Base-by-base conservation (phyloP, 2,329 filamentous ascomycete genomes). In the Phaeosphaeriaceae sp. region DNA sequence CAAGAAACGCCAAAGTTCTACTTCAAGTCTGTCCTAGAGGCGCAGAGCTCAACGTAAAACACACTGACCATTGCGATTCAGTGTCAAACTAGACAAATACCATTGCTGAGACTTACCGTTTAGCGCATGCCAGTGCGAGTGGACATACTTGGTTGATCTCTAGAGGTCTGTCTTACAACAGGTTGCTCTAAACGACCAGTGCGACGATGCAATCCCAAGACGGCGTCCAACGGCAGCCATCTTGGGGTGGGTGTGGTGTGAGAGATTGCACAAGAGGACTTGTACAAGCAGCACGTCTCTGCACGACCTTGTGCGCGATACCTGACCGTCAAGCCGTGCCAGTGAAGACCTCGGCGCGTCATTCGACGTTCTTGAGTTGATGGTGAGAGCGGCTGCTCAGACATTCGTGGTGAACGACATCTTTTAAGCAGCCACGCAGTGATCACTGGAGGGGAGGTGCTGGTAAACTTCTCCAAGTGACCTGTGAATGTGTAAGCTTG, bases 71-170 rank as follows among this genome's bases (percentile, higher is more conserved):
- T 49, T 24, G 47, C 47, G 47, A 30, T 19, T 49, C 47, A 30
- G 23, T 49, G 47, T 49, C 47, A 49, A 49, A 49, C 47, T 49
- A 49, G 47, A 49, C 47, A 49, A 28, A 15, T 49, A 8, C 24
- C 24, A 49, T 49, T 49, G 47, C 47, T 49, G 47, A n/a, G 8
- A 23, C 47, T 19, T 30, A 24, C 22, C 47, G 47, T 30, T 49
- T 30, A 24, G 8, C 24, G 24, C 47, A 49, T 30, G 47, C 24
- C 47, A 49, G 24, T 49, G 43, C 47, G 47, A 26, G 23, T 49
- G 47, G 23, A 47, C 23, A 49, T 30, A 24, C 47, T 23, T 23
- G 47, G 11, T 30, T n/a, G 23, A 48, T 23, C 24, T 28, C 46
- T 23, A 48, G 46, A 48, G 46, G 24, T 23, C 46, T 23, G 23